These are phyloP conservation scores for Zarea fungicola DNA, from an alignment of 2,329 filamentous ascomycete genomes.

Conservation along the genomic window DNA sequence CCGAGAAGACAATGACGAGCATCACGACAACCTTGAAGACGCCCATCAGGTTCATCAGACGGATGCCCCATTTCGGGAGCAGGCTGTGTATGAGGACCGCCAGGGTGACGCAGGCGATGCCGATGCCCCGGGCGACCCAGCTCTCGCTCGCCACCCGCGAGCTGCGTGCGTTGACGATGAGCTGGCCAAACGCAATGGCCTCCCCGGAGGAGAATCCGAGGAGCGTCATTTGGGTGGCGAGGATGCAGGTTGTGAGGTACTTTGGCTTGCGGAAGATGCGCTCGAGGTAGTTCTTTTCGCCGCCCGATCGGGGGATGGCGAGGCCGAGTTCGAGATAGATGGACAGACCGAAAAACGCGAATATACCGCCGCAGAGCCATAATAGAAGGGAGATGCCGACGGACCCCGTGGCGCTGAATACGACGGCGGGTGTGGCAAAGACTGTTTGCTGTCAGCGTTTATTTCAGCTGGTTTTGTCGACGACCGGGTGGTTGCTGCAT, in stretches of 20 bases:
- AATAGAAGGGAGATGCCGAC: conserved; percentile 32
- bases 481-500: conserved; percentile 21
- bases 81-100: conserved; percentile 47
- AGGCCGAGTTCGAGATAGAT: conserved; percentile 61
- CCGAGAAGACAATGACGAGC: conserved; percentile 56
- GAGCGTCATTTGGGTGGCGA: conserved; percentile 57
- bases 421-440: conserved; percentile 50
- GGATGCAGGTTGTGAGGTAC: conserved; percentile 54
- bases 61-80: conserved; percentile 52
- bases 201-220: conserved; percentile 58
- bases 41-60: conserved; percentile 54
- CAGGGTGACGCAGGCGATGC: conserved; percentile 49
- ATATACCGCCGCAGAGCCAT: conserved; percentile 37
- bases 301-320: conserved; percentile 56
- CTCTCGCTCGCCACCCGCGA: conserved; percentile 39
- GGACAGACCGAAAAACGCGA: conserved; percentile 54
- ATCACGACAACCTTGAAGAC: conserved; percentile 57
- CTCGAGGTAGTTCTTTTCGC: conserved; percentile 63
- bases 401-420: conserved; percentile 47
- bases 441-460: conserved; percentile 27
- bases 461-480: neutral
- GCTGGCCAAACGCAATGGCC: conserved; percentile 53
- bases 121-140: conserved; percentile 54
- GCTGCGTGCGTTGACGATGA: conserved; percentile 51
- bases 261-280: conserved; percentile 54